Conservation (phyloP, 2,329 filamentous ascomycete species). For the Trichophyton schoenleinii region DNA sequence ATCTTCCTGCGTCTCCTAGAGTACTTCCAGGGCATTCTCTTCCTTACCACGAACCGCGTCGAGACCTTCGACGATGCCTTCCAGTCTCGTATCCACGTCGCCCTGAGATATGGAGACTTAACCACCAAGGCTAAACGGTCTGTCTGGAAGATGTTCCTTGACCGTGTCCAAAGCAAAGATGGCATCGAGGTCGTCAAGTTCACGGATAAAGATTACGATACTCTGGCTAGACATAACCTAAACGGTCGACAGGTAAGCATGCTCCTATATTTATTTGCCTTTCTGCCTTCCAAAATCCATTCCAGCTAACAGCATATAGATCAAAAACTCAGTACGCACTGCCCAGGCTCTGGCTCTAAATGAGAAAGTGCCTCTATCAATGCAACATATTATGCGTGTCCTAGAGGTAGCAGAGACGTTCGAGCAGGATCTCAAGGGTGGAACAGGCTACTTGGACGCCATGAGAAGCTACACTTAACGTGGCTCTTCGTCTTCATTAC, state of each 20-base stretch:
- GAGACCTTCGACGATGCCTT: conserved; percentile 83
- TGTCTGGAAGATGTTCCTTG: conserved; percentile 76
- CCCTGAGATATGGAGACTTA: conserved; percentile 66
- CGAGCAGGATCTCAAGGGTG: conserved; percentile 70
- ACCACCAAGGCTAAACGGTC: conserved; percentile 58
- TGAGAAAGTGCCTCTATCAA: conserved; percentile 56
- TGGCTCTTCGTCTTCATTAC: not conserved
- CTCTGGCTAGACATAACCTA: conserved; percentile 54
- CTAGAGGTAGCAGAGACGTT: conserved; percentile 77
- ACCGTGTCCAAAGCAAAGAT: conserved; percentile 55
- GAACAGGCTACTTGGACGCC: conserved; percentile 65
- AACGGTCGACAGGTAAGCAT: conserved; percentile 52
- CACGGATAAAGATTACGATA: conserved; percentile 52
- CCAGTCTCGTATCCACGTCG: conserved; percentile 76
- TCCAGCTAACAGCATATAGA: conserved; percentile 37
- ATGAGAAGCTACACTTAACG: conserved; percentile 59
- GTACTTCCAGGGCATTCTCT: conserved; percentile 84
- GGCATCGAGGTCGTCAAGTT: conserved; percentile 38
- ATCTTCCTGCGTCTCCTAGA: conserved; percentile 79
- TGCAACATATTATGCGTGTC: conserved; percentile 69
- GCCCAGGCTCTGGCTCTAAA: conserved; percentile 72
- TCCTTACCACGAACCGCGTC: conserved; percentile 79
- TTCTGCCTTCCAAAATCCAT: not conserved
- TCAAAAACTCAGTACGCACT: conserved; percentile 78
- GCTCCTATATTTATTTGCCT: not conserved